Conservation (phyloP, 495 filamentous ascomycete species). For the Aspergillus conjunctus region DNA sequence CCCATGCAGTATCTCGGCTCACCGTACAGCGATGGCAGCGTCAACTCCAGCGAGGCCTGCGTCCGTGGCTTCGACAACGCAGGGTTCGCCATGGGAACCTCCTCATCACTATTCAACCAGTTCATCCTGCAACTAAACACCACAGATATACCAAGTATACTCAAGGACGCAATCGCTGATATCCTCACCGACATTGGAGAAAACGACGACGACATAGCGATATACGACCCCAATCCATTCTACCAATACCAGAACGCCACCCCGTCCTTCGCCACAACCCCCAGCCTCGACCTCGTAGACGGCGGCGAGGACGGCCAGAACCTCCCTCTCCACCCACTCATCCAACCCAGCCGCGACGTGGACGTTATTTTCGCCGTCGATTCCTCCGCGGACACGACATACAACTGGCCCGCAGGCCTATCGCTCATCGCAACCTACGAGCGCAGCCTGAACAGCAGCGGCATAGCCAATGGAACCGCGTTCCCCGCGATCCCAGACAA, state of each 20-base stretch:
- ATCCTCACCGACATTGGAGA: constrained; percentile 56
- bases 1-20: constrained; percentile 75
- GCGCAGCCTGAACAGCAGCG: constrained; percentile 56
- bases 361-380: constrained; percentile 93
- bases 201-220: constrained; percentile 72
- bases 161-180: constrained; percentile 48
- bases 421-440: constrained; percentile 80
- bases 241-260: constrained; percentile 62
- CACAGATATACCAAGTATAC: constrained; percentile 54
- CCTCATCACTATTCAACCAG: constrained; percentile 80
- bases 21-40: constrained; percentile 66
- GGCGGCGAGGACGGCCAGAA: constrained; percentile 87
- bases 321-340: constrained; percentile 78
- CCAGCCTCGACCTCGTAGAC: constrained; percentile 74
- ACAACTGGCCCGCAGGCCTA: constrained; percentile 83
- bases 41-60: constrained; percentile 61
- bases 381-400: constrained; percentile 73
- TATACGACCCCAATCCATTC: constrained; percentile 84
- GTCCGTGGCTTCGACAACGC: constrained; percentile 83
- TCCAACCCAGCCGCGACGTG: constrained; percentile 72
- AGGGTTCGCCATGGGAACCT: constrained; percentile 87
- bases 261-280: constrained; percentile 55
- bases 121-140: constrained; percentile 60
- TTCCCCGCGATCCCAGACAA: constrained; percentile 79
- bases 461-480: constrained; percentile 72